phyloP scores from a whole-genome alignment of 805 yeast species.

The Starmerella riodocensis region DNA sequence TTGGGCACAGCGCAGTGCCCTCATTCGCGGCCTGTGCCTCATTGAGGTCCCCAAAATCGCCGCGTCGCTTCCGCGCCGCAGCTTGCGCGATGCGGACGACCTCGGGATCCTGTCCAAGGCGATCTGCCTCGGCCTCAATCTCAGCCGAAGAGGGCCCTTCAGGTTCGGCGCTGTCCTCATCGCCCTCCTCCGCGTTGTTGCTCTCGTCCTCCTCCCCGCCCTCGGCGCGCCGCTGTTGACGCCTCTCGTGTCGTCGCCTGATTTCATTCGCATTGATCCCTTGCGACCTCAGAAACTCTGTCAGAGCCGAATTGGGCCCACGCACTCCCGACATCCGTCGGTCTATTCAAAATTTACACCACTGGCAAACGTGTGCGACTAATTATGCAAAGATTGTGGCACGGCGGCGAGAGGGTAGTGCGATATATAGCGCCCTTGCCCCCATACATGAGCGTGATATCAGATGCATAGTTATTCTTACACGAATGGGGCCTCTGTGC shows the following conservation, averaged over 20 bases:
- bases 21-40: constrained; percentile 26
- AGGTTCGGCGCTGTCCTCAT: constrained; percentile 24
- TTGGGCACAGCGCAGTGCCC: constrained; percentile 47
- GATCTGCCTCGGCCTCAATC: constrained; percentile 13
- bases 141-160: background rate
- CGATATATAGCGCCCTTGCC: too few relatives aligned
- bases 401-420: too few relatives aligned
- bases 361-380: too few relatives aligned
- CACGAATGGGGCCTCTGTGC: too few relatives aligned
- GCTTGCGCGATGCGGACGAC: constrained; percentile 21
- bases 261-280: constrained; percentile 79
- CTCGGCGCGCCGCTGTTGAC: constrained; percentile 12
- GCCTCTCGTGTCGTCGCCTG: constrained; percentile 30
- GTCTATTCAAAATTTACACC: too few relatives aligned
- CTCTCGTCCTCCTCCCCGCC: constrained; percentile 6
- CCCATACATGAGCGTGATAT: too few relatives aligned
- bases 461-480: too few relatives aligned
- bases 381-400: too few relatives aligned
- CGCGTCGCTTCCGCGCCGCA: constrained; percentile 21
- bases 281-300: constrained; percentile 75
- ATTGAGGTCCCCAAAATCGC: constrained; percentile 14
- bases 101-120: constrained; percentile 21
- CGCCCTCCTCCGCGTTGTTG: constrained; percentile 23
- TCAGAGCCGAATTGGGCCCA: constrained; percentile 61
- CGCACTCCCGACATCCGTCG: constrained; percentile 28